Conservation (phyloP, 1,284 basidiomycete species). For the Puccinia triticina region DNA sequence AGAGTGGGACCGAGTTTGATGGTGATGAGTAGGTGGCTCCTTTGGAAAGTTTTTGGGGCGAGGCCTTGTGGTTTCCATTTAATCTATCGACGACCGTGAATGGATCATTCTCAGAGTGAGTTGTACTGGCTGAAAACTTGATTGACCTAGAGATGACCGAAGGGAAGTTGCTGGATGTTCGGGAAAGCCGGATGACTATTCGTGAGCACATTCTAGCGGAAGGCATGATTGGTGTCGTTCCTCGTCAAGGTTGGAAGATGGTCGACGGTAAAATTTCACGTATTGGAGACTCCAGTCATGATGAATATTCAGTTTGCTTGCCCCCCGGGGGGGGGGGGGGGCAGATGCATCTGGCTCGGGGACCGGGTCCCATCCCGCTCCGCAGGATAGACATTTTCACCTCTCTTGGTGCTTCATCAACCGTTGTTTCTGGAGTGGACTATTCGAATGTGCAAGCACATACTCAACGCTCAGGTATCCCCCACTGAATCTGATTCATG, state of each 20-base stretch:
- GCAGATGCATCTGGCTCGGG: too few species aligned
- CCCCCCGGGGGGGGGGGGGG: not conserved
- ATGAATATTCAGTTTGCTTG: slow-evolving; percentile 4
- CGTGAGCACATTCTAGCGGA: not conserved
- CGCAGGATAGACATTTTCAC: too few species aligned
- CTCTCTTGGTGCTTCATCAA: not conserved
- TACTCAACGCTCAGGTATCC: slow-evolving; percentile 78
- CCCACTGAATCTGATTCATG: not conserved
- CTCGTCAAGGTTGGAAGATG: not conserved
- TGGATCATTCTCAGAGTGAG: slow-evolving; percentile 30
- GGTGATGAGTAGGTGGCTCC: slow-evolving; percentile 12
- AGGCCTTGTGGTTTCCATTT: slow-evolving; percentile 15
- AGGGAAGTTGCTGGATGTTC: not conserved
- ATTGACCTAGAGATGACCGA: not conserved
- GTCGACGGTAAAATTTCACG: not conserved
- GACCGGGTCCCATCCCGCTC: too few species aligned
- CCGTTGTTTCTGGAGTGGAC: not conserved
- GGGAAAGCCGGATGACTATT: not conserved
- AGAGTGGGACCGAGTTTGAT: slow-evolving; percentile 37
- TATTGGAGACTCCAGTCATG: not conserved
- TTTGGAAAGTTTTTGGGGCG: not conserved
- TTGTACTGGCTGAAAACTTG: not conserved
- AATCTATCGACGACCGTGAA: slow-evolving; percentile 36
- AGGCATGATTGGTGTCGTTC: not conserved
- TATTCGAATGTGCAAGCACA: slow-evolving; percentile 70